Evolutionary conservation across 2,329 filamentous ascomycete genomes (phyloP), one percentile per base, ranked within the genome.

Genomic region (Didymella glomerata): DNA sequence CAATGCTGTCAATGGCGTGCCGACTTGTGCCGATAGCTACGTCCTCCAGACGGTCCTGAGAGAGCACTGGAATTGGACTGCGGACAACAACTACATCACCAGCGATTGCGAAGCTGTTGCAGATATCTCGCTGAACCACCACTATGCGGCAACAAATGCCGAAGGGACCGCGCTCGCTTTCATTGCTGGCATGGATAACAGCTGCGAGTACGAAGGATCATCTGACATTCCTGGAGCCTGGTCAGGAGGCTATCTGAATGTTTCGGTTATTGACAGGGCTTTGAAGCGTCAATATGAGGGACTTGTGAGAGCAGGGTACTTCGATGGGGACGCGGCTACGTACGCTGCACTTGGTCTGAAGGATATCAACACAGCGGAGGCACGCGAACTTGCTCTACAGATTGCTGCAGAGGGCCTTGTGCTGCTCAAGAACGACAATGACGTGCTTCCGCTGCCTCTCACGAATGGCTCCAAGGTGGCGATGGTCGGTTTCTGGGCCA

Each of bases 91-190:
- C 61, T 89, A 84, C 69, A 82, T 91, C 34, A 87, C 85, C 0
- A 85, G 83, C 16, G 88, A 91, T 68, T 91, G 89, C 64, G 86
- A 87, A 55, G 84, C 88, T 0, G 79, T 89, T 0, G 78, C 83
- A 42, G 84, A 88, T 67, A 82, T 89, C 54, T 87, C 79, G 63
- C 77, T 80, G n/a, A 81, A 82, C 0, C 83, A 46, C 44, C 24
- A 46, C 8, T 46, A 28, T 20, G 32, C 32, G 11, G 32, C 32
- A 11, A 34, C 32, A 16, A 34, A 34, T 16, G 32, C 32, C 14
- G 32, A 34, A 11, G 32, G 32, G 4, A 34, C 32, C 4, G 32
- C 32, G 14, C 32, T 34, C 4, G 32, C 32, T 16, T 34, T 34
- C 14, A 34, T 34, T 16, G 32, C 32, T 16, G 32, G 32, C 9